Evolutionary conservation across 352 stramenopile genomes (phyloP).

Genomic region (Pythium utonaiense): DNA sequence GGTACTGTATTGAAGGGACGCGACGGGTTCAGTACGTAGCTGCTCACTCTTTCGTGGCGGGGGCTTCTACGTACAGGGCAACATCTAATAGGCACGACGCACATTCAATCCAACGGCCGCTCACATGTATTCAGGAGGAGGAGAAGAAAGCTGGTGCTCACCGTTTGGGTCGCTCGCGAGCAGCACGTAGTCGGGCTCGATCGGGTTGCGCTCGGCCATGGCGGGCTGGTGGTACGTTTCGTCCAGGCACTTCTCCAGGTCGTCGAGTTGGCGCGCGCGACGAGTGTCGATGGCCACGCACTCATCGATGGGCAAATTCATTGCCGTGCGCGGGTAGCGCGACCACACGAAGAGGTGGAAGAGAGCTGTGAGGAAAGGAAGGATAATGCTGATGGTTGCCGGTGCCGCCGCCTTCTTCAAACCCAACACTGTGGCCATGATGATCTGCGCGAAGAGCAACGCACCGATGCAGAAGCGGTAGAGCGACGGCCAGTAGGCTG

Average conservation of each 20-base stretch:
- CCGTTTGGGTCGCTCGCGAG: slow-evolving; percentile 62
- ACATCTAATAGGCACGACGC: not conserved
- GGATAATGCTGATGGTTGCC: slow-evolving; percentile 52
- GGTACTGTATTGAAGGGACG: not conserved
- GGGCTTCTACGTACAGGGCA: not conserved
- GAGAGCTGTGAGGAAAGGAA: slow-evolving; percentile 58
- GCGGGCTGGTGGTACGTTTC: slow-evolving; percentile 67
- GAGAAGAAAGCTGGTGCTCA: slow-evolving; percentile 62
- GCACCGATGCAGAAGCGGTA: slow-evolving; percentile 80
- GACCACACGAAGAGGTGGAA: slow-evolving; percentile 74
- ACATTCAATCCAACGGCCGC: not conserved
- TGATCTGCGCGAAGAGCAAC: slow-evolving; percentile 74
- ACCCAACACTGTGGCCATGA: slow-evolving; percentile 68
- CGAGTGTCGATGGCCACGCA: slow-evolving; percentile 68
- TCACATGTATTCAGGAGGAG: slow-evolving; percentile 53
- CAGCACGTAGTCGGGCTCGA: slow-evolving; percentile 75
- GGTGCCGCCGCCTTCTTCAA: slow-evolving; percentile 67
- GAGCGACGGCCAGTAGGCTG: slow-evolving; percentile 73
- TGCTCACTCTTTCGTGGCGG: not conserved
- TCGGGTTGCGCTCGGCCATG: slow-evolving; percentile 53
- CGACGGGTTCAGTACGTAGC: no score
- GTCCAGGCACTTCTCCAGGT: slow-evolving; percentile 55
- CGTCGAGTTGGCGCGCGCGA: slow-evolving; percentile 45
- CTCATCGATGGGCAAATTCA: slow-evolving; percentile 72
- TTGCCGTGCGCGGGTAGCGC: slow-evolving; percentile 61